These are phyloP conservation scores for Cadophora luteo-olivacea DNA, from an alignment of 2,329 filamentous ascomycete genomes.

Conservation along the genomic window DNA sequence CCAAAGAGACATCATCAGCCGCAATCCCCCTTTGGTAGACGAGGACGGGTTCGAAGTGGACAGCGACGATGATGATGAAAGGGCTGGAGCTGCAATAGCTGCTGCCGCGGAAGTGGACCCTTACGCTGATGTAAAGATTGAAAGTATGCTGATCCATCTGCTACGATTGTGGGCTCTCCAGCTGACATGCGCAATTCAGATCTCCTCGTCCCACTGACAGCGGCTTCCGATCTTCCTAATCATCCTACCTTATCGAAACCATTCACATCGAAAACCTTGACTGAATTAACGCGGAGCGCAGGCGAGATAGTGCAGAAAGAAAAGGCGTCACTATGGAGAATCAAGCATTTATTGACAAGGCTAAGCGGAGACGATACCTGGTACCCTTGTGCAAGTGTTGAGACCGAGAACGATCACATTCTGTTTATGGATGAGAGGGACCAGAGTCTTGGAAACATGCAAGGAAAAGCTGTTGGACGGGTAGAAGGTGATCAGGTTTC, in stretches of 20 bases:
- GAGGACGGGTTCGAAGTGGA: constrained; percentile 81
- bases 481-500: constrained; percentile 40
- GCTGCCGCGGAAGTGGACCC: constrained; percentile 75
- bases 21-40: constrained; percentile 75
- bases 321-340: constrained; percentile 73
- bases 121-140: constrained; percentile 73
- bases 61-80: constrained; percentile 72
- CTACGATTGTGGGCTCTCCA: background rate
- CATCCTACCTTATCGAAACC: constrained; percentile 78
- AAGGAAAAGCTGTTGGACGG: constrained; percentile 34
- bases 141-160: constrained; percentile 61
- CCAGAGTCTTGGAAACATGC: constrained; percentile 30
- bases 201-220: constrained; percentile 76
- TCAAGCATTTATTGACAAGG: constrained; percentile 75
- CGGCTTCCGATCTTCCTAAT: constrained; percentile 74
- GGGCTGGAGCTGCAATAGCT: constrained; percentile 64
- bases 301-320: constrained; percentile 77
- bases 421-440: constrained; percentile 50
- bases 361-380: constrained; percentile 78
- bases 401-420: constrained; percentile 61
- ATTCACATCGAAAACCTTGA: constrained; percentile 76
- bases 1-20: constrained; percentile 73
- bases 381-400: constrained; percentile 65
- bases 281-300: constrained; percentile 72
- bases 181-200: constrained; percentile 55